Conservation (phyloP, 2,329 filamentous ascomycete genomes). For the Falciphora oryzae region DNA sequence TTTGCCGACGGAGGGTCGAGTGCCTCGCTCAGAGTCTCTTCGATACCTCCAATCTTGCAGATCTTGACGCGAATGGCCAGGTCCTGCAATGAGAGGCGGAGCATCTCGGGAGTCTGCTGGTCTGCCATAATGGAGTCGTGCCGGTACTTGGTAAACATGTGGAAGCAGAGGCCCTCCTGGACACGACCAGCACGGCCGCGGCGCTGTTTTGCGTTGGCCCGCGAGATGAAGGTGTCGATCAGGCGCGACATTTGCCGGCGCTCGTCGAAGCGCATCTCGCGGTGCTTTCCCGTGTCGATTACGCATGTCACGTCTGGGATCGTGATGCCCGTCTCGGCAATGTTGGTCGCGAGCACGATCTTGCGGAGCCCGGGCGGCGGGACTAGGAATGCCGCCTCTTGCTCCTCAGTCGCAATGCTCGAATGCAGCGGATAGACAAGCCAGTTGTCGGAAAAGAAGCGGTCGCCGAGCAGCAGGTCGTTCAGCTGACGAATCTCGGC, state of each 20-base stretch:
- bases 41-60: conserved; percentile 90
- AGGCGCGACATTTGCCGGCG: conserved; percentile 82
- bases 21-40: conserved; percentile 80
- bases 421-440: conserved; percentile 87
- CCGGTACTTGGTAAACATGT: conserved; percentile 85
- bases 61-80: conserved; percentile 95
- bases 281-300: conserved; percentile 93
- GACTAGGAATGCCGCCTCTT: conserved; percentile 85
- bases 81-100: conserved; percentile 89
- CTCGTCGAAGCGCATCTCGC: conserved; percentile 96
- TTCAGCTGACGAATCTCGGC: conserved; percentile 87
- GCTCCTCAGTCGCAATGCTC: conserved; percentile 90
- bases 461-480: conserved; percentile 74
- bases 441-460: conserved; percentile 69
- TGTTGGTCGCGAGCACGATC: conserved; percentile 95
- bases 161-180: conserved; percentile 90
- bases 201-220: conserved; percentile 91
- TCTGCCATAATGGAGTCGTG: conserved; percentile 83
- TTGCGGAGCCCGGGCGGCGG: conserved; percentile 80
- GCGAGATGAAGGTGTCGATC: conserved; percentile 91
- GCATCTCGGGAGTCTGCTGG: conserved; percentile 94
- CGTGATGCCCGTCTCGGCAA: conserved; percentile 96
- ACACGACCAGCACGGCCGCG: conserved; percentile 92
- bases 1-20: conserved; percentile 85
- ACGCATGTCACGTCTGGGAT: conserved; percentile 98